Conservation (phyloP, 495 filamentous ascomycete species). For the Hypomontagnella submonticulosa region DNA sequence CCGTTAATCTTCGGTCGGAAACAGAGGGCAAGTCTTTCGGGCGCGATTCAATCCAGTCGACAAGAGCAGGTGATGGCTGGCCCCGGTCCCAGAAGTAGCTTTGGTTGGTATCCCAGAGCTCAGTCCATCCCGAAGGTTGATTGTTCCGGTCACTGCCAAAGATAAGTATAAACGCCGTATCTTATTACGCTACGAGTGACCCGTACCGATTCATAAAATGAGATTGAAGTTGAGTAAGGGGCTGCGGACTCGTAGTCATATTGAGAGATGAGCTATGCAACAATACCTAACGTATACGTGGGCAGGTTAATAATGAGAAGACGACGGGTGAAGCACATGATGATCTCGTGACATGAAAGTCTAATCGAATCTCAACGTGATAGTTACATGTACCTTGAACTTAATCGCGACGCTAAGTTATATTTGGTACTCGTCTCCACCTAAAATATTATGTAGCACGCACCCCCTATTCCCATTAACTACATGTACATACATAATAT, state of each 20-base stretch:
- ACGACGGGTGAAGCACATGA: no score
- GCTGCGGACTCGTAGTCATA: not conserved
- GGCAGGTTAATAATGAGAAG: no score
- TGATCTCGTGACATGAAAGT: no score
- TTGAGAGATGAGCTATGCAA: not conserved
- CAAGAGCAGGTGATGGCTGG: conserved; percentile 55
- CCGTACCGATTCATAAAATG: conserved; percentile 12
- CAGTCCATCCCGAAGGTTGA: conserved; percentile 47
- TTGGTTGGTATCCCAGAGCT: conserved; percentile 52
- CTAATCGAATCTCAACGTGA: no score
- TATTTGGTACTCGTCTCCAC: no score
- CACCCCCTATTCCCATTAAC: no score
- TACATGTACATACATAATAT: no score
- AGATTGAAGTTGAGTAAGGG: conserved; percentile 5
- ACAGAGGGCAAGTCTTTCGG: conserved; percentile 2
- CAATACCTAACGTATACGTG: no score
- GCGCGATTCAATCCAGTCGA: conserved; percentile 53
- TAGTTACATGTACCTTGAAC: no score
- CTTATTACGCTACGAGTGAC: not conserved
- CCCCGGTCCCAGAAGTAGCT: conserved; percentile 58
- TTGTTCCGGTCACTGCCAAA: conserved; percentile 7
- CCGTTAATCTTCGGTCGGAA: conserved; percentile 2
- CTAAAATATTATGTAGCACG: no score
- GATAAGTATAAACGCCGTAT: not conserved
- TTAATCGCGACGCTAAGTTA: no score